Conservation (phyloP, 83 land plant species). For the Picea abies region DNA sequence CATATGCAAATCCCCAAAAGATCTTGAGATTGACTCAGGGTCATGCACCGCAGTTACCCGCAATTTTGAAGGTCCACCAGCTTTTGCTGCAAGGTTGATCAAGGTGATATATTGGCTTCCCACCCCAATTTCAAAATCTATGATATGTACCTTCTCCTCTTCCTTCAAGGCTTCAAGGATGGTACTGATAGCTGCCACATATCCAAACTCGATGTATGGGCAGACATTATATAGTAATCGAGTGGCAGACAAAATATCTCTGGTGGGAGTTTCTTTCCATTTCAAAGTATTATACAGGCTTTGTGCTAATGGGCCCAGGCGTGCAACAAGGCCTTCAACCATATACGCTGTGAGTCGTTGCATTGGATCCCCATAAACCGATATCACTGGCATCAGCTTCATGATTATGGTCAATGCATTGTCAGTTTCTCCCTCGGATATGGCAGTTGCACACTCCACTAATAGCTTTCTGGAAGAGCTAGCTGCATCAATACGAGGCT, state of each 20-base stretch:
- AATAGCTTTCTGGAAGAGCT: slow-evolving; percentile 25
- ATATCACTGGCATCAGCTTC: slow-evolving; percentile 14
- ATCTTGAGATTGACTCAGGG: slow-evolving; percentile 16
- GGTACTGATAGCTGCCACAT: slow-evolving; percentile 59
- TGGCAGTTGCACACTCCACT: slow-evolving; percentile 40
- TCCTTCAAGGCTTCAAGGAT: slow-evolving; percentile 55
- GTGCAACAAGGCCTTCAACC: slow-evolving; percentile 31
- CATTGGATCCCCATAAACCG: slow-evolving; percentile 34
- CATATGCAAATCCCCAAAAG: slow-evolving; percentile 18
- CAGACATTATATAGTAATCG: slow-evolving; percentile 51
- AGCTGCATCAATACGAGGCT: slow-evolving; percentile 2
- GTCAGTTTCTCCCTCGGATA: slow-evolving; percentile 43
- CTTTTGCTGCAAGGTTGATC: slow-evolving; percentile 42
- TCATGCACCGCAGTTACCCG: slow-evolving; percentile 50
- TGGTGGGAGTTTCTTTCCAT: slow-evolving; percentile 23
- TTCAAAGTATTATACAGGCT: slow-evolving; percentile 4
- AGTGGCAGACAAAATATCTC: slow-evolving; percentile 33
- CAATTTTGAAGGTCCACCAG: slow-evolving; percentile 25
- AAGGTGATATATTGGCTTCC: slow-evolving; percentile 60
- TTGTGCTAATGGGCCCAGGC: slow-evolving; percentile 14
- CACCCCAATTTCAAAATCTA: slow-evolving; percentile 62
- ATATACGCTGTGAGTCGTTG: slow-evolving; percentile 40
- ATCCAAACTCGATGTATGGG: slow-evolving; percentile 53
- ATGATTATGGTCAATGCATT: slow-evolving; percentile 23
- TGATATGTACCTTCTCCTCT: slow-evolving; percentile 47